Evolutionary conservation across 2,329 filamentous ascomycete species (phyloP).

Genomic region (Leptographium wingfieldii): DNA sequence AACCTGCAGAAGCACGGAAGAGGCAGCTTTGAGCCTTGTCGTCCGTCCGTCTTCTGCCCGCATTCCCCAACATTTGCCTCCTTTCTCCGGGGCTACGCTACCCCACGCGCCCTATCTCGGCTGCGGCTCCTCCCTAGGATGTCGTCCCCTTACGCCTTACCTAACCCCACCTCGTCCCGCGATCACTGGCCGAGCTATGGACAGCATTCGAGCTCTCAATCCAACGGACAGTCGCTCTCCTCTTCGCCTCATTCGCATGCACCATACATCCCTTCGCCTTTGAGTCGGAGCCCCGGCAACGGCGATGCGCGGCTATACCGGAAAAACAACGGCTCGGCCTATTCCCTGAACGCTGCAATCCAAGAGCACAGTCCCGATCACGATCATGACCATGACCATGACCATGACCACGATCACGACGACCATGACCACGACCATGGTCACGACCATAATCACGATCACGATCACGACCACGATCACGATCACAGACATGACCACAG

Average conservation of each 20-base stretch:
- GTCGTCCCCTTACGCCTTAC: conserved; percentile 37
- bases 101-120: neutral
- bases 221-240: conserved; percentile 19
- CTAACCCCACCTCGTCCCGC: conserved; percentile 32
- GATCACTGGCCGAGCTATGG: conserved; percentile 21
- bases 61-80: neutral
- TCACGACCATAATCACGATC: conserved; percentile 16
- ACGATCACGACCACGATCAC: conserved; percentile 14
- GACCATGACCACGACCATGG: conserved; percentile 8
- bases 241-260: conserved; percentile 21
- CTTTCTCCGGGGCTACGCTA: neutral
- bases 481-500: conserved; percentile 12
- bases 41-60: neutral
- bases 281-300: conserved; percentile 20
- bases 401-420: conserved; percentile 6
- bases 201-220: conserved; percentile 14
- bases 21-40: too few relatives aligned
- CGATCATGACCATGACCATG: neutral
- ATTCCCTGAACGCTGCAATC: conserved; percentile 5
- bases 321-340: conserved; percentile 14
- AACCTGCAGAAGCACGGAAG: neutral
- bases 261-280: conserved; percentile 20
- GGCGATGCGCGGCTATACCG: conserved; percentile 1
- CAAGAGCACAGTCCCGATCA: neutral
- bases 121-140: conserved; percentile 25